Conservation (phyloP, 2,329 filamentous ascomycete species). For the Nothopassalora personata region DNA sequence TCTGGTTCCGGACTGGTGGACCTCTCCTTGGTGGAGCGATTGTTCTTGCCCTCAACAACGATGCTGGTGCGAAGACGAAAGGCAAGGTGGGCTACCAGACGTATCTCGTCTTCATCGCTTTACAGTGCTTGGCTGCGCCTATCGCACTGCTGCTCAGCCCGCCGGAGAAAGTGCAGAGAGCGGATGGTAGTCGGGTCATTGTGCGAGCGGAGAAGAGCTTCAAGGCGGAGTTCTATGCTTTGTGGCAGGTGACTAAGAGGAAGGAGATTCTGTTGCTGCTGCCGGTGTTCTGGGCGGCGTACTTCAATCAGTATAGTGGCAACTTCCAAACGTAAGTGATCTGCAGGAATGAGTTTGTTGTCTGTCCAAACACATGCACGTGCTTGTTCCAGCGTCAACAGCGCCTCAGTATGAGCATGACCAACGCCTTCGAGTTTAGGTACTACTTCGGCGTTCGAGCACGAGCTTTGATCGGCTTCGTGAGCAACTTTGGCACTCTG, state of each 20-base stretch:
- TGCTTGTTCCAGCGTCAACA: too few relatives aligned
- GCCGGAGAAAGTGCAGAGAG: slow-evolving; percentile 41
- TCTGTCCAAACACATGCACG: too few relatives aligned
- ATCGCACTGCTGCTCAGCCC: slow-evolving; percentile 38
- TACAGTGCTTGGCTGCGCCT: slow-evolving; percentile 36
- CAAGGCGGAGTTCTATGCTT: slow-evolving; percentile 36
- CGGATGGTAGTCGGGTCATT: slow-evolving; percentile 38
- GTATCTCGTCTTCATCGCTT: slow-evolving; percentile 41
- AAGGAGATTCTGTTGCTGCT: slow-evolving; percentile 36
- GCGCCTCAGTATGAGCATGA: background rate
- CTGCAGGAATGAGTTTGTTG: too few relatives aligned
- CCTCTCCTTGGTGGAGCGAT: slow-evolving; percentile 46
- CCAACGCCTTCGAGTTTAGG: background rate
- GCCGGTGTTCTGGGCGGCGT: slow-evolving; percentile 42
- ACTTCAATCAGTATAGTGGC: slow-evolving; percentile 43
- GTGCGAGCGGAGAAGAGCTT: slow-evolving; percentile 37
- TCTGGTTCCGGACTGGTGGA: slow-evolving; percentile 48
- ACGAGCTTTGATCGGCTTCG: slow-evolving; percentile 45
- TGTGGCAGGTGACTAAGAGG: slow-evolving; percentile 31
- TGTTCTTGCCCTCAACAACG: slow-evolving; percentile 44
- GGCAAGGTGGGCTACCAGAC: slow-evolving; percentile 35
- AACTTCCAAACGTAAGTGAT: slow-evolving; percentile 49
- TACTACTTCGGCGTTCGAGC: slow-evolving; percentile 46
- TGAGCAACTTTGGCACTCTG: slow-evolving; percentile 40
- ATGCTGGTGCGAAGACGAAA: slow-evolving; percentile 37